phyloP scores from a whole-genome alignment of 495 filamentous ascomycete species.

The Lophium mytilinum region DNA sequence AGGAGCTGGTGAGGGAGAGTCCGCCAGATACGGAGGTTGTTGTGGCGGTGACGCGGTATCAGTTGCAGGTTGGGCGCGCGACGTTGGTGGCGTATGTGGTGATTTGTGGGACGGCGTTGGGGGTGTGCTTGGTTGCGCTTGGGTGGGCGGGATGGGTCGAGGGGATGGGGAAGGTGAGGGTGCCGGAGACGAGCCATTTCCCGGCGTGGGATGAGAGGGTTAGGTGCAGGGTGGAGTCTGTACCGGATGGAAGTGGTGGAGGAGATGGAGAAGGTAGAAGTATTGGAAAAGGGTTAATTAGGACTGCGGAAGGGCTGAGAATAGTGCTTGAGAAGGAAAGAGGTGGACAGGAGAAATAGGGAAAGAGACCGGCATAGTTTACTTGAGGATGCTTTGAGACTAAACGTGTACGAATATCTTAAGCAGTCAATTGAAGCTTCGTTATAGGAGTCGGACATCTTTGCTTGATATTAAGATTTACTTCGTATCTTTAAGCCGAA shows the following conservation, averaged over 20 bases:
- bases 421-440: too few relatives aligned
- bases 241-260: not conserved
- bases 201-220: conserved; percentile 3
- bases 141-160: not conserved
- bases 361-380: too few relatives aligned
- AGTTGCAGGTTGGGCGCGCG: not conserved
- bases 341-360: too few relatives aligned
- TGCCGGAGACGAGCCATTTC: not conserved
- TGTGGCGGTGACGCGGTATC: not conserved
- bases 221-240: not conserved
- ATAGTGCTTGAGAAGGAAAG: too few relatives aligned
- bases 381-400: too few relatives aligned
- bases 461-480: too few relatives aligned
- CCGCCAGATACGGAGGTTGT: not conserved
- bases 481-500: too few relatives aligned
- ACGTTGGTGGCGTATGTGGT: conserved; percentile 1
- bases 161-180: not conserved
- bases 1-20: not conserved
- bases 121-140: not conserved
- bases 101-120: not conserved
- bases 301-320: too few relatives aligned
- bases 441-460: too few relatives aligned
- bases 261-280: not conserved
- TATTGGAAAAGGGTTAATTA: too few relatives aligned
- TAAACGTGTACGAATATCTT: too few relatives aligned